Evolutionary conservation across 2,329 filamentous ascomycete species (phyloP), one percentile per base, ranked within the genome.

Genomic region (Lecanoromycetidae sp.): DNA sequence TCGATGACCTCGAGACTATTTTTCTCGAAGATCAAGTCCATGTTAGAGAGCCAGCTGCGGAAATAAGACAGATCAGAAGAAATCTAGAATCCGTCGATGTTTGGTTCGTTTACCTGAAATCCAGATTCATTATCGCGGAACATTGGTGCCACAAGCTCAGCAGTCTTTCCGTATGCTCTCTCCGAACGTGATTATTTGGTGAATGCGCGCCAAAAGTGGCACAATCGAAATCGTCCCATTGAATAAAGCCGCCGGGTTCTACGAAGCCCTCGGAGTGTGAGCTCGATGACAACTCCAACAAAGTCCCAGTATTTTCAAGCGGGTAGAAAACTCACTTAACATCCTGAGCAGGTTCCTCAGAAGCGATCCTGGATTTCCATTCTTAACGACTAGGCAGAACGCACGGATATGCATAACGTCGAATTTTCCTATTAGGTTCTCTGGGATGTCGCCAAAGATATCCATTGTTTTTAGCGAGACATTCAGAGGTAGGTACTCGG

Each of bases 221-320:
- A 5, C 4, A 3, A 25, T 47, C 36, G 7, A 41, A 9, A 4
- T 50, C 48, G 10, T 50, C 36, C 42, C 48, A 50, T 33, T 50
- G 48, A 3, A 50, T 26, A 32, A 41, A 42, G 4, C 48, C 48
- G 29, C 36, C 48, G 6, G 48, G 48, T 19, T 50, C 48, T 50
- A 30, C 2, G 20, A 6, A 4, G n/a, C 3, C 13, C 34, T 36
- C 34, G 17, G 20, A 35, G 15, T 19, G 23, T 36, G 3, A 36
- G 34, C 34, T 3, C 23, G 5, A 2, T 5, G 4, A 20, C 8
- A 5, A 20, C 17, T 20, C 10, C n/a, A n/a, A n/a, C n/a, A n/a
- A n/a, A n/a, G n/a, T n/a, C n/a, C n/a, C 10, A 5, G 10, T 35
- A 35, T 15, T 35, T 17, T 13, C 33, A n/a, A 8, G 9, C 19